phyloP scores from a whole-genome alignment of 1,139 yeast genomes.

The Pneumocystis jirovecii region DNA sequence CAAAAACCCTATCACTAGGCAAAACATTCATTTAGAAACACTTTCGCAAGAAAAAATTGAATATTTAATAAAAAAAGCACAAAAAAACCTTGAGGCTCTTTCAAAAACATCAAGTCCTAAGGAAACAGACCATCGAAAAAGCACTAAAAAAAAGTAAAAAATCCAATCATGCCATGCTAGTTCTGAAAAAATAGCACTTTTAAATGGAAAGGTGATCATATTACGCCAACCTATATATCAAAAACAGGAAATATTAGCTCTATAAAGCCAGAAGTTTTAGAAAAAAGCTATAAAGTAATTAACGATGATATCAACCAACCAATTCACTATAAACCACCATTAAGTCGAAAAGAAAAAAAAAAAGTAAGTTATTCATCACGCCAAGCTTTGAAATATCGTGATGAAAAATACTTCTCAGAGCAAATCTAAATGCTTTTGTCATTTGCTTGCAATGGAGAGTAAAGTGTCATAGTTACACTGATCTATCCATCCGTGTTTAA shows the following conservation, averaged over 20 bases:
- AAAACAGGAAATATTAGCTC: neutral
- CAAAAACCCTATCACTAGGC: neutral
- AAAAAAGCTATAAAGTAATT: neutral
- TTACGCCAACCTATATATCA: neutral
- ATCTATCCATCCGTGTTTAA: constrained; percentile 4
- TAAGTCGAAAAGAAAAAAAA: neutral
- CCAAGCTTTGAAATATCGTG: neutral
- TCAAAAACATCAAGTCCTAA: neutral
- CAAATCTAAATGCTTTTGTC: neutral
- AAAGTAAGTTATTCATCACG: neutral
- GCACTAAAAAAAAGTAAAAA: neutral
- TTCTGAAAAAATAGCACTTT: neutral
- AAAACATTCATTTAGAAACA: neutral
- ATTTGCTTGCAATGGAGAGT: neutral
- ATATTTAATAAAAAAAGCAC: neutral
- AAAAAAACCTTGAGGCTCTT: neutral
- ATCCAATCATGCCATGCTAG: neutral
- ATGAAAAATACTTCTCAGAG: neutral
- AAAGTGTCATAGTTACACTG: constrained; percentile 20
- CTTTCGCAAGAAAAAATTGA: neutral
- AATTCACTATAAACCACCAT: neutral
- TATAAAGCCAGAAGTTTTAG: neutral
- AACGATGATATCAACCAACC: neutral
- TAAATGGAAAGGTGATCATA: neutral
- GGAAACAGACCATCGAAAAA: neutral